A percentile compares a stretch with the other conserved stretches of the same genome.
Conservation (phyloP, 2,329 filamentous ascomycete species). For the Penicillium sp. region DNA sequence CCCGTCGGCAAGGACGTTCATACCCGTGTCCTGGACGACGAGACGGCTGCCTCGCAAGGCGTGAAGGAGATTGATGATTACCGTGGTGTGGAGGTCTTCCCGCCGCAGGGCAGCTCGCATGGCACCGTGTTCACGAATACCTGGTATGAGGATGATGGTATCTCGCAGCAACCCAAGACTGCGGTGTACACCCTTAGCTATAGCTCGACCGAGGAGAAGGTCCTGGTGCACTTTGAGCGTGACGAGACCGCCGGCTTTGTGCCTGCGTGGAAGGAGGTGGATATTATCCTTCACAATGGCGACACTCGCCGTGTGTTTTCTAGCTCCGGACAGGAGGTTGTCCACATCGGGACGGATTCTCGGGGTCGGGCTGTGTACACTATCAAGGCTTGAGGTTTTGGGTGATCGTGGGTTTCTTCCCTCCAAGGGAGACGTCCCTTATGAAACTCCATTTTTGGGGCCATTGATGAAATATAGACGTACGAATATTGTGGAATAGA, state of each 20-base stretch:
- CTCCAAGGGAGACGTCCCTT: too few species aligned
- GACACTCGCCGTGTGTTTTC: conserved; percentile 48
- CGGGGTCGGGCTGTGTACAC: conserved; percentile 35
- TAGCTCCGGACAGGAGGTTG: conserved; percentile 31
- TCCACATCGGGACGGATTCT: conserved; percentile 29
- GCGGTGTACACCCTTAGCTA: conserved; percentile 49
- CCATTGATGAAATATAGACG: conserved; percentile 13
- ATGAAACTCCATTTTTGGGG: neutral
- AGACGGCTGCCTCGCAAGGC: conserved; percentile 45
- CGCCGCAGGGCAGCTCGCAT: conserved; percentile 46
- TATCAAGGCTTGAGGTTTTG: conserved; percentile 21
- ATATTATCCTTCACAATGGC: conserved; percentile 54
- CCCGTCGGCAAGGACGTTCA: conserved; percentile 55
- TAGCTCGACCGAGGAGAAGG: conserved; percentile 45
- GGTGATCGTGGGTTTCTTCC: neutral
- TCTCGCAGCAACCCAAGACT: conserved; percentile 48
- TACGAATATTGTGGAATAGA: neutral
- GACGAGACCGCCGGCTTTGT: conserved; percentile 45
- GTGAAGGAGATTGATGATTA: conserved; percentile 54
- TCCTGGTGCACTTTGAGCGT: conserved; percentile 47
- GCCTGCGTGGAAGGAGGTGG: conserved; percentile 53
- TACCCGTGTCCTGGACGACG: conserved; percentile 55
- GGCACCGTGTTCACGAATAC: conserved; percentile 42
- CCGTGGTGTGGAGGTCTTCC: conserved; percentile 60
- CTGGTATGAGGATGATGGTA: conserved; percentile 62